Evolutionary conservation across 2,329 filamentous ascomycete species (phyloP).

Genomic region (Podosphaera aphanis): DNA sequence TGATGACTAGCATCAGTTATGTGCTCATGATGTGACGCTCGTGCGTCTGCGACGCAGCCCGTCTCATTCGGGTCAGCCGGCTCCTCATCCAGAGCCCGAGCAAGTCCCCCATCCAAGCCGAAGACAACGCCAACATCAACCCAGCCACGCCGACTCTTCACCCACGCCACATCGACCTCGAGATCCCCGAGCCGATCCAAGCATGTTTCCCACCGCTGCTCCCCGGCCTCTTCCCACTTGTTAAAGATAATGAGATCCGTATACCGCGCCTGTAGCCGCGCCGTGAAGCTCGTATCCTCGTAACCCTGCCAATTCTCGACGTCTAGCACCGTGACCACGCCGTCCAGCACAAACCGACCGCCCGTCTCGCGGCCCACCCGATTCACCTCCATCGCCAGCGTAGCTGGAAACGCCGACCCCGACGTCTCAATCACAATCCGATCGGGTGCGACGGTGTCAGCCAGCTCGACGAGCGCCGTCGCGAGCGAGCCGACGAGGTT

Average conservation of each 20-base stretch:
- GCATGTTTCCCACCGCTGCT: conserved; percentile 37
- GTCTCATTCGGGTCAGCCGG: conserved; percentile 30
- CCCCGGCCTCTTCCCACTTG: conserved; percentile 44
- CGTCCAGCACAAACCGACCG: conserved; percentile 39
- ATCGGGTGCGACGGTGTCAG: conserved; percentile 35
- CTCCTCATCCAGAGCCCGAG: conserved; percentile 26
- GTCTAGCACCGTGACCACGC: conserved; percentile 48
- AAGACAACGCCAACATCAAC: conserved; percentile 63
- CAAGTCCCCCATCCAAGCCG: conserved; percentile 66
- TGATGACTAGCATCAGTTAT: conserved; percentile 36
- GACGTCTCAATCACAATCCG: conserved; percentile 87
- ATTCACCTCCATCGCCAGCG: conserved; percentile 49
- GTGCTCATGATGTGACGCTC: conserved; percentile 2
- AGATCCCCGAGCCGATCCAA: conserved; percentile 43
- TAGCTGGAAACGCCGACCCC: conserved; percentile 38
- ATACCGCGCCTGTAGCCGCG: conserved; percentile 47
- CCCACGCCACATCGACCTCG: conserved; percentile 44
- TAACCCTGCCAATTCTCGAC: conserved; percentile 59
- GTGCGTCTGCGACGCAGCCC: conserved; percentile 3
- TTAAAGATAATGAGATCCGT: conserved; percentile 53
- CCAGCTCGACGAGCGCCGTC: conserved; percentile 56
- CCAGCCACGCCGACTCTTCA: conserved; percentile 62
- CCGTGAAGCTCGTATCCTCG: conserved; percentile 46
- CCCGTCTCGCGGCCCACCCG: conserved; percentile 29
- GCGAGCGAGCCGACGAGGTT: conserved; percentile 84